Evolutionary conservation across 768 basidiomycete species (phyloP).

Genomic region (Suillus clintonianus): DNA sequence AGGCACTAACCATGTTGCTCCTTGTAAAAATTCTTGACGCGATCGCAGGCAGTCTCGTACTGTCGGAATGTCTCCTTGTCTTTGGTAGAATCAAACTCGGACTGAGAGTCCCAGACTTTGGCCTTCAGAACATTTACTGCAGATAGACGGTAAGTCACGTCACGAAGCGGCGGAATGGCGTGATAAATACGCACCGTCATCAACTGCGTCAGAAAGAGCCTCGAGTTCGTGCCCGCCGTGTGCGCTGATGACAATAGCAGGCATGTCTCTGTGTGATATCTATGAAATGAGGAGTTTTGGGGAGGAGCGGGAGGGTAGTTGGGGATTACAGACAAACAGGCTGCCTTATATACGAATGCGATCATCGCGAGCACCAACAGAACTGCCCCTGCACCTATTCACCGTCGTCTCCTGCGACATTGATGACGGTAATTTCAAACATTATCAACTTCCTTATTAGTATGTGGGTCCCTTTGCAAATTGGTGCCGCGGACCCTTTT

Average conservation of each 20-base stretch:
- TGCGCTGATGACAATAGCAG: slow-evolving; percentile 19
- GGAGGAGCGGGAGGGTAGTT: neutral
- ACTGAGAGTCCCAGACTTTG: slow-evolving; percentile 55
- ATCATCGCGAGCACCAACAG: neutral
- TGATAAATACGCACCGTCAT: slow-evolving; percentile 40
- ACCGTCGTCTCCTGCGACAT: slow-evolving; percentile 3
- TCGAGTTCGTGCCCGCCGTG: slow-evolving; percentile 39
- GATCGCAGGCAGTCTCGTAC: slow-evolving; percentile 75
- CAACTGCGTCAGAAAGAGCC: slow-evolving; percentile 47
- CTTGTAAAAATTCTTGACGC: slow-evolving; percentile 76
- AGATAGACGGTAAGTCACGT: neutral
- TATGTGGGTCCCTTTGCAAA: neutral
- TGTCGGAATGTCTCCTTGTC: slow-evolving; percentile 72
- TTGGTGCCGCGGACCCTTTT: neutral
- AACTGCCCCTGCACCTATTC: slow-evolving; percentile 3
- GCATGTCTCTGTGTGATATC: slow-evolving; percentile 17
- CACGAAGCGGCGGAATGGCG: neutral
- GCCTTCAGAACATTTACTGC: slow-evolving; percentile 73
- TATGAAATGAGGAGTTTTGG: neutral
- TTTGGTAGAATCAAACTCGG: slow-evolving; percentile 53
- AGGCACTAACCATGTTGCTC: slow-evolving; percentile 67
- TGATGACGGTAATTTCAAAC: slow-evolving; percentile 3
- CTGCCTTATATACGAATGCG: slow-evolving; percentile 6
- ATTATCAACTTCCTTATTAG: neutral
- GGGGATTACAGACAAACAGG: slow-evolving; percentile 4